A percentile compares a stretch with the other conserved stretches of the same genome.
Evolutionary conservation across 192 early-diverging fungal species (phyloP).

Genomic region (Phycomyces blakesleeanus): DNA sequence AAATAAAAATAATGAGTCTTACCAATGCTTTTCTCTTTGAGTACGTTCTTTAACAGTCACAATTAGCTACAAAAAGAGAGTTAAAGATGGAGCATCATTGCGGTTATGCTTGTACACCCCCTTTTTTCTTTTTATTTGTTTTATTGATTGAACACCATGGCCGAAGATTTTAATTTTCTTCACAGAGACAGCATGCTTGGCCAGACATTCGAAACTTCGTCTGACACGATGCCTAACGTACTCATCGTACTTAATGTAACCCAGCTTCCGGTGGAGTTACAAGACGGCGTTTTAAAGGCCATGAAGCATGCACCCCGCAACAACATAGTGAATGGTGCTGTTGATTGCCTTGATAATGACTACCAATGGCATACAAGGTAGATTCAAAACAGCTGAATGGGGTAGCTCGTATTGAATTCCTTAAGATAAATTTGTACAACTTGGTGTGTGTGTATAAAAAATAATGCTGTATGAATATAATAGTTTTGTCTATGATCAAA

Average conservation of each 20-base stretch:
- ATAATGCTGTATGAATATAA: not conserved
- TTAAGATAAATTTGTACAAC: too few species aligned
- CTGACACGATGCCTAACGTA: not conserved
- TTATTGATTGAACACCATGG: too few species aligned
- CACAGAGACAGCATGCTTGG: not conserved
- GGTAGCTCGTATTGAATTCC: not conserved
- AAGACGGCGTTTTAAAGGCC: constrained; percentile 30
- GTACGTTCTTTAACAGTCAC: too few species aligned
- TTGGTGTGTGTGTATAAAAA: constrained; percentile 5
- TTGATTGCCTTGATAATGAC: constrained; percentile 18
- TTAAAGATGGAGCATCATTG: too few species aligned
- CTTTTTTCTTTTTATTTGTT: too few species aligned
- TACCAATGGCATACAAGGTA: constrained; percentile 24
- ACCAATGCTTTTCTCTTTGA: too few species aligned
- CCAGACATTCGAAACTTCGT: not conserved
- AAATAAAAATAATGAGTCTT: too few species aligned
- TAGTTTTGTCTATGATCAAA: constrained; percentile 34
- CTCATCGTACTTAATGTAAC: constrained; percentile 20
- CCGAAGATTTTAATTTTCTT: too few species aligned
- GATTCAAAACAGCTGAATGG: not conserved
- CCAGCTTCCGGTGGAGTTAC: constrained; percentile 25
- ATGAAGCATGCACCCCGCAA: constrained; percentile 21
- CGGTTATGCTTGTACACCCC: too few species aligned
- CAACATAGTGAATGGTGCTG: constrained; percentile 23
- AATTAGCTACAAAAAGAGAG: too few species aligned